Evolutionary conservation across 352 stramenopile genomes (phyloP), one percentile per base, ranked within the genome.

Genomic region (Pythium sp.): DNA sequence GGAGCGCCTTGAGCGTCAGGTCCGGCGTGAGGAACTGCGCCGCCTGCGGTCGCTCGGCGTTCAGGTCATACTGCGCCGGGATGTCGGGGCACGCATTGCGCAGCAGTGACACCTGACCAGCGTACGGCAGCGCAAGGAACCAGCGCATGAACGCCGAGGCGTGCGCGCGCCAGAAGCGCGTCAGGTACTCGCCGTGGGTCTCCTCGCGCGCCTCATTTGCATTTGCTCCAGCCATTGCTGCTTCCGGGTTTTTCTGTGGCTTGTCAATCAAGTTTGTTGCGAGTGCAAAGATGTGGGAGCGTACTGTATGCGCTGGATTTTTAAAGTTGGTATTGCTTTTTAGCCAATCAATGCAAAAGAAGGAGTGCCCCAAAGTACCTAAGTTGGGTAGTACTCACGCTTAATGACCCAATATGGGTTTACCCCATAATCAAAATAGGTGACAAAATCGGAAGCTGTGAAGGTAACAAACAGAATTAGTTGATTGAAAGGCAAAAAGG

Each of bases 61-160:
- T 78, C 26, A 79, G 62, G 62, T 89, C 77, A 63, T 91, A 91
- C n/a, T 82, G 69, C 41, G 81, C 63, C 2, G 87, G 82, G 26
- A 95, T 82, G 71, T 95, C 87, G 9, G 87, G 87, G 41, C 81
- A 86, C n/a, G 87, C 87, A 61, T 93, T 95, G 68, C 84, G 85
- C 56, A 93, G 34, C 7, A 95, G 75, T 12, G 84, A 84, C 24
- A 93, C 80, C 65, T 95, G 87, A 0, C 87, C 87, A 1, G 84
- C 76, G 58, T 92, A 93, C 1, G 87, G 87, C 18, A 95, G 72
- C 15, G 82, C 71, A 30, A 95, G 68, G 75, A 95, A 93, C 87
- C 87, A 95, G 53, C 84, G 82, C 87, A 95, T 95, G 71, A 95
- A 95, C 32, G 73, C 66, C 1, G 85, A 90, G 34, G 82, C 85